Base-by-base conservation (phyloP, 108 stramenopile genomes). In the Cyclostephanos tholiformis region DNA sequence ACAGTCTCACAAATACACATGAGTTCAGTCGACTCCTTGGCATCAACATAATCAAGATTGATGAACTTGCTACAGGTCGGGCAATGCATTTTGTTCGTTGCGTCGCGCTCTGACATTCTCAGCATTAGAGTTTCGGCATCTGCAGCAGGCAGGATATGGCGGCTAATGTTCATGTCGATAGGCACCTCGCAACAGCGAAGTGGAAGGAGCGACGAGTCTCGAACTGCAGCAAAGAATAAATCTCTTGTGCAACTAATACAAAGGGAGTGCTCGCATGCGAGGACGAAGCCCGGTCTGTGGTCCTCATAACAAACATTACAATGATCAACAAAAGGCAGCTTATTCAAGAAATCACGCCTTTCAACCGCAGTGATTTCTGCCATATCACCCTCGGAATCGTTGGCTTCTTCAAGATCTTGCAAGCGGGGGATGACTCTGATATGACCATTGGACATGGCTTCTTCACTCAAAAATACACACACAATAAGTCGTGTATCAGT, bases 71-170 rank as follows among this genome's bases (percentile, higher is more conserved):
- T 79, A 70, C 86, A 87, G 6, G 63, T 72, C 11, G 84, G 84
- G 55, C 86, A 87, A 51, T 84, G 82, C 81, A 87, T 84, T 65
- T 87, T 84, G 43, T 82, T 84, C 52, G 30, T 74, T 12, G 81
- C 83, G 32, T 69, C 60, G 0, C 74, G 69, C 53, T 87, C 86
- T 43, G 50, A 35, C 10, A 73, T 67, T 30, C 82, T 30, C 36
- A 59, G 32, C 41, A 58, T 53, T 27, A 87, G 19, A 22, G 49
- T 23, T 27, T 57, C 23, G 12, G 53, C 65, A 36, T 82, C 81
- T 6, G 63, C 51, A 12, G 38, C 38, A 19, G 72, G 23, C 22
- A 84, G 59, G 20, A 84, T 32, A 19, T 73, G 49, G 11, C 52
- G 55, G 20, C 62, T 63, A 43, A 79, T 71, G 20, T 61, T 82